Base-by-base conservation (phyloP, 1,284 basidiomycete species). In the Rhodotorula sp. region DNA sequence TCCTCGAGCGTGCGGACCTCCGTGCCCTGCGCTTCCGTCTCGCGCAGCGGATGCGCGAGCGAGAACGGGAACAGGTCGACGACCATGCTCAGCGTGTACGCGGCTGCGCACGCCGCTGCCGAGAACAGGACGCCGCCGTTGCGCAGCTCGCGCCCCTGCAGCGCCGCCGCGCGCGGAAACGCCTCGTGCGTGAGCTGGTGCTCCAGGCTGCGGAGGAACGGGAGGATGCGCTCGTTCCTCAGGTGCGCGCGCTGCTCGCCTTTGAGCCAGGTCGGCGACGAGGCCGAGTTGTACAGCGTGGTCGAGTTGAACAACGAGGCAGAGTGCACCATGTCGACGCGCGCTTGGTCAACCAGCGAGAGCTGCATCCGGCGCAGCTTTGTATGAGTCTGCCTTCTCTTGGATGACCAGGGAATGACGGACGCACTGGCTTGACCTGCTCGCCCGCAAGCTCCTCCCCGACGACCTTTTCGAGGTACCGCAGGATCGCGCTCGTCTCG, bases 401-500 rank as follows among this genome's bases (percentile, higher is more conserved):
- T 21, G 12, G 6, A 10, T 2, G 19, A 12, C 13, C 2, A 39
- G 6, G 25, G 37, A 13, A 27, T 6, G n/a, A 6, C 1, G 39
- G 5, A 12, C 39, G n/a, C 39, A 58, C 57, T 29, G 41, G n/a
- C 41, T 44, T 12, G 39, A 37, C 15, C n/a, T 44, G 27, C n/a
- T 36, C 54, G 1, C 51, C 53, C 17, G 19, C 53, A 15, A 51
- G 50, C 50, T 54, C 53, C 27, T 21, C 19, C 7, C 6, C 32
- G 19, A 54, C 29, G 50, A 58, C 57, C 12, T 29, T 44, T 22
- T 62, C 66, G n/a, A 68, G 48, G 36, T 55, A 68, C 15, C 48
- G 36, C 29, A 68, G 32, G 27, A 68, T 68, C 17, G 66, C 66
- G 22, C 54, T 29, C 55, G 37, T 48, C 37, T 68, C 66, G 9